Conservation (phyloP, 371 early-diverging fungal genomes). For the Dichotomocladium elegans region DNA sequence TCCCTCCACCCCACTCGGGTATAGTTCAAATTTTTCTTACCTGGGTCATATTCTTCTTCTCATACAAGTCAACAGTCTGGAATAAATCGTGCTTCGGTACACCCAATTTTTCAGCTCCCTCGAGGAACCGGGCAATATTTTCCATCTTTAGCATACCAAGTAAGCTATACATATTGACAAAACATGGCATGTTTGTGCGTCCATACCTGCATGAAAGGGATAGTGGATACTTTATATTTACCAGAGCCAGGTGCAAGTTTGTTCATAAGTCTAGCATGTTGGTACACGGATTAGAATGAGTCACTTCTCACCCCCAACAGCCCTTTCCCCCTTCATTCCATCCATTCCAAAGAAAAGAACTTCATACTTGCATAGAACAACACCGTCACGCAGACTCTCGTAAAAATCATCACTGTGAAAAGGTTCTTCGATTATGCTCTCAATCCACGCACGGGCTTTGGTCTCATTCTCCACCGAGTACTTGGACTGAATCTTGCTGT, state of each 20-base stretch:
- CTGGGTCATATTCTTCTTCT: conserved; percentile 81
- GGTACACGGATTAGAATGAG: neutral
- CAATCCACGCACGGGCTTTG: conserved; percentile 65
- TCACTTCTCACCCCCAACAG: no score
- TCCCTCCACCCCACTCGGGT: no score
- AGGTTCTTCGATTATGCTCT: conserved; percentile 51
- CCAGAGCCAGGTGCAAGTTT: conserved; percentile 52
- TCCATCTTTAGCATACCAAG: conserved; percentile 60
- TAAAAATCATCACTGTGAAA: conserved; percentile 54
- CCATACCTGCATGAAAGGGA: conserved; percentile 79
- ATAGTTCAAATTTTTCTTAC: conserved; percentile 25
- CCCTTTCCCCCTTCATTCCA: neutral
- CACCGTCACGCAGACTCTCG: conserved; percentile 76
- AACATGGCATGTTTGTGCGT: neutral
- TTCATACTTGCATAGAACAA: conserved; percentile 74
- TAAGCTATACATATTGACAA: neutral
- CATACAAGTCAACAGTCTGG: conserved; percentile 89
- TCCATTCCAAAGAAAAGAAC: neutral
- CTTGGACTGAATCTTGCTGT: conserved; percentile 53
- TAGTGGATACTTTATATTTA: conserved; percentile 63
- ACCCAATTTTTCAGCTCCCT: conserved; percentile 66
- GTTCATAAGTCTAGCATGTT: conserved; percentile 52
- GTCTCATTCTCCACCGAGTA: conserved; percentile 56
- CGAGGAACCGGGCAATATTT: conserved; percentile 81
- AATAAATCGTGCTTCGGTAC: conserved; percentile 82